Conservation (phyloP, 306 rosid species). For the Dalbergia cochinchinensis region DNA sequence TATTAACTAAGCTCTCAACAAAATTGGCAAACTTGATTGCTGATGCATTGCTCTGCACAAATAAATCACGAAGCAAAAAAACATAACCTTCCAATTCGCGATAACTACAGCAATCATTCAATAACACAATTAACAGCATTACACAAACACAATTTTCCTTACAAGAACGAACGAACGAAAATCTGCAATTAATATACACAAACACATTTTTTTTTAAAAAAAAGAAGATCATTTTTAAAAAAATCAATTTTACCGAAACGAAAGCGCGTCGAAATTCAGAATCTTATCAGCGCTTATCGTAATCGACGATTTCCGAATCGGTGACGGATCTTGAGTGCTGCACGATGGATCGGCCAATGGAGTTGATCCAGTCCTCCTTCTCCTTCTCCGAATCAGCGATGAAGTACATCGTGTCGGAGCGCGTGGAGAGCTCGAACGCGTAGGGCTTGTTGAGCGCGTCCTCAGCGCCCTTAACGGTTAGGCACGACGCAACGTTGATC, state of each 20-base stretch:
- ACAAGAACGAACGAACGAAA: neutral
- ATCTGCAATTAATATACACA: slow-evolving; percentile 37
- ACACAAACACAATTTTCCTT: slow-evolving; percentile 45
- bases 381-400: slow-evolving; percentile 70
- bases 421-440: slow-evolving; percentile 64
- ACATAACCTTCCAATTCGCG: slow-evolving; percentile 4
- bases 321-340: slow-evolving; percentile 78
- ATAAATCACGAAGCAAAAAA: slow-evolving; percentile 3
- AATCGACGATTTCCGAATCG: slow-evolving; percentile 73
- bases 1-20: too few relatives aligned
- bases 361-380: slow-evolving; percentile 77
- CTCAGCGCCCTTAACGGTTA: slow-evolving; percentile 69
- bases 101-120: neutral
- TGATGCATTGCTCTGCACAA: too few relatives aligned
- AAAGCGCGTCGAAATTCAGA: slow-evolving; percentile 19
- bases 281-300: slow-evolving; percentile 56
- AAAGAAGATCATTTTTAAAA: neutral
- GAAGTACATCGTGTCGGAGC: slow-evolving; percentile 69
- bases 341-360: slow-evolving; percentile 72
- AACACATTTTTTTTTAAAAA: neutral
- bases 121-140: neutral
- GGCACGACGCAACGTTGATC: slow-evolving; percentile 58
- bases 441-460: slow-evolving; percentile 59
- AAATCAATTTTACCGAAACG: slow-evolving; percentile 22
- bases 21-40: too few relatives aligned